These are phyloP conservation scores for Arbutus unedo DNA, from an alignment of 148 eudicot genomes.

Conservation along the genomic window DNA sequence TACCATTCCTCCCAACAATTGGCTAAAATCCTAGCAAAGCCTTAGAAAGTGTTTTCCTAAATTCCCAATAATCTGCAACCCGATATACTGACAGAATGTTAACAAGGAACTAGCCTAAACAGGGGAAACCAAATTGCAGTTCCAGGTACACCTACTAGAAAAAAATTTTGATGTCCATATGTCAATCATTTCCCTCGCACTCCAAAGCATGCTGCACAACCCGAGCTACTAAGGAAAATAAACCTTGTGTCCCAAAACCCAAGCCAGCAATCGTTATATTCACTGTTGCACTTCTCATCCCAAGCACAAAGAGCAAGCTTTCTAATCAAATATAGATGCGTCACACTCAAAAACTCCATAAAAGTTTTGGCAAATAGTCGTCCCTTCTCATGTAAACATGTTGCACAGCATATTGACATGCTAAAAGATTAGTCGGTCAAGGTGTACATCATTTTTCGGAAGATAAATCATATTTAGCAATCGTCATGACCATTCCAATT, in stretches of 20 bases:
- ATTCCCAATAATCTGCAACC: not conserved
- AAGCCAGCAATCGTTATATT: not conserved
- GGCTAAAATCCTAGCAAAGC: not conserved
- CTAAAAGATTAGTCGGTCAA: not conserved
- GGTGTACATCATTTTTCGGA: not conserved
- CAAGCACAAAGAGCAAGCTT: slow-evolving; percentile 1
- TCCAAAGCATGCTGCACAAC: not conserved
- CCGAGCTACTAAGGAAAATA: not conserved
- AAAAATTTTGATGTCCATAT: not conserved
- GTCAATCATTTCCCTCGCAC: slow-evolving; percentile 2
- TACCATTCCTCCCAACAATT: not conserved
- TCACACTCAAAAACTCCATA: not conserved
- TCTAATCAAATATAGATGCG: not conserved
- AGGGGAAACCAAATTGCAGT: not conserved
- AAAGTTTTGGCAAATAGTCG: not conserved
- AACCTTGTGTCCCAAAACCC: not conserved
- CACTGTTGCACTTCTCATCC: not conserved
- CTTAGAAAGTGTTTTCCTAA: not conserved
- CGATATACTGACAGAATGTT: not conserved
- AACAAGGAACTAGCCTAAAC: slow-evolving; percentile 8
- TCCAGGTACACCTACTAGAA: not conserved
- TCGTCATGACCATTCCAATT: not conserved
- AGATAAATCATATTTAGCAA: not conserved
- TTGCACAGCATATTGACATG: not conserved
- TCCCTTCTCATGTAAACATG: not conserved